These are phyloP conservation scores for Trichocladium antarcticum DNA, from an alignment of 495 filamentous ascomycete species.

Conservation along the genomic window DNA sequence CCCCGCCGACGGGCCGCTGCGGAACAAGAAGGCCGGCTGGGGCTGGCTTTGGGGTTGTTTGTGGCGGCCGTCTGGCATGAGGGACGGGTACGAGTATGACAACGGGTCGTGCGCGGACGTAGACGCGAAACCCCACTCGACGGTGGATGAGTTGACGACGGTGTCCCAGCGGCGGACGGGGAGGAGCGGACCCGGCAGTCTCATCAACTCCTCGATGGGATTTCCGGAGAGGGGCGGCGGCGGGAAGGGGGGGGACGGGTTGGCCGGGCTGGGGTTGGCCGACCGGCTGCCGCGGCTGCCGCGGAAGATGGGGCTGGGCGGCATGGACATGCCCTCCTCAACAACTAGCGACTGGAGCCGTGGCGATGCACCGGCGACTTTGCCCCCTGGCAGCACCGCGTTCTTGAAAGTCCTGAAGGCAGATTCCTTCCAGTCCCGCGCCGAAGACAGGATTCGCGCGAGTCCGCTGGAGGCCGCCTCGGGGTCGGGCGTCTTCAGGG, in stretches of 20 bases:
- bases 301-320: constrained; percentile 18
- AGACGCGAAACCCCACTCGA: too few relatives aligned
- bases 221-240: constrained; percentile 22
- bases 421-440: constrained; percentile 22
- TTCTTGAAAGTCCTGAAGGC: constrained; percentile 28
- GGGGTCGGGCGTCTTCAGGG: constrained; percentile 16
- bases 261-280: constrained; percentile 21
- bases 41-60: constrained; percentile 14
- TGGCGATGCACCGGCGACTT: constrained; percentile 2
- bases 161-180: constrained; percentile 20
- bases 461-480: constrained; percentile 22
- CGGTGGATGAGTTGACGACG: constrained; percentile 7
- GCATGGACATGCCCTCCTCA: constrained; percentile 5
- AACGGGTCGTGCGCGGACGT: constrained; percentile 6
- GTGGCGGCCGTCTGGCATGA: constrained; percentile 15
- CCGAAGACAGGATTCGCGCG: constrained; percentile 16
- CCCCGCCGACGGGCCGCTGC: constrained; percentile 24
- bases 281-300: constrained; percentile 24
- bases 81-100: constrained; percentile 19
- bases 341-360: too few relatives aligned
- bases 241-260: constrained; percentile 16
- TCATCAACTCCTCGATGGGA: constrained; percentile 9
- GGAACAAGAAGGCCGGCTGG: constrained; percentile 2
- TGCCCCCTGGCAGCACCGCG: constrained; percentile 10
- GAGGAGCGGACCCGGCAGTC: constrained; percentile 13